These are phyloP conservation scores for Paramarasmius palmivorus DNA, from an alignment of 1,284 basidiomycete species.

Conservation along the genomic window DNA sequence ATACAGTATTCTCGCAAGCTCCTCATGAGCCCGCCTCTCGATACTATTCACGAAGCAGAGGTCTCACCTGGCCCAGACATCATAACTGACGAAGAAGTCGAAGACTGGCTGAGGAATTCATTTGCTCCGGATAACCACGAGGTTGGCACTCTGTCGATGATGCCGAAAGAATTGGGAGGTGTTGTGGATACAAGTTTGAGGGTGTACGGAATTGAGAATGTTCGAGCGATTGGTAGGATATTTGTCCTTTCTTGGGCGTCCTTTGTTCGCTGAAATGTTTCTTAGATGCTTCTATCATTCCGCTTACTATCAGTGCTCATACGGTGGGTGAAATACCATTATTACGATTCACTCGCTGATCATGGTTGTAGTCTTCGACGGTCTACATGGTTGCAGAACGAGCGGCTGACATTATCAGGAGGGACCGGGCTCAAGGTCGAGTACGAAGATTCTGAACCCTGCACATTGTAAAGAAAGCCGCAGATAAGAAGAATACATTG, in stretches of 20 bases:
- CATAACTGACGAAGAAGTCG: constrained; percentile 21
- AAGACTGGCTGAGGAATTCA: constrained; percentile 23
- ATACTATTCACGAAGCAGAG: constrained; percentile 24
- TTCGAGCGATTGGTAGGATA: constrained; percentile 27
- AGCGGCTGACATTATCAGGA: too few species aligned
- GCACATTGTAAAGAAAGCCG: too few species aligned
- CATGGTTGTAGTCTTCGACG: constrained; percentile 23
- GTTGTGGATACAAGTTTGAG: constrained; percentile 28
- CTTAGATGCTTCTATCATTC: constrained; percentile 32
- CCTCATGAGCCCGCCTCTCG: constrained; percentile 22
- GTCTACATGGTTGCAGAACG: constrained; percentile 32
- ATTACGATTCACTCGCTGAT: not conserved
- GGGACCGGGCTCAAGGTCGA: too few species aligned
- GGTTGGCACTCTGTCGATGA: constrained; percentile 29
- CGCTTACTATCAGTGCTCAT: constrained; percentile 31
- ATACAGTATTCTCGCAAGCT: constrained; percentile 25
- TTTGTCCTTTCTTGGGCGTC: constrained; percentile 1
- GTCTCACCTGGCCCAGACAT: constrained; percentile 26
- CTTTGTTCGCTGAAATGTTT: not conserved
- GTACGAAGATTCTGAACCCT: too few species aligned
- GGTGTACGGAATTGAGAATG: constrained; percentile 27
- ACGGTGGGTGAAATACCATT: constrained; percentile 22
- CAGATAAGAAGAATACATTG: too few species aligned
- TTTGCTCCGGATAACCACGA: constrained; percentile 30
- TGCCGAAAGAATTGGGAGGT: constrained; percentile 27